Conservation (phyloP, 495 filamentous ascomycete species). For the Ascobolus immersus region DNA sequence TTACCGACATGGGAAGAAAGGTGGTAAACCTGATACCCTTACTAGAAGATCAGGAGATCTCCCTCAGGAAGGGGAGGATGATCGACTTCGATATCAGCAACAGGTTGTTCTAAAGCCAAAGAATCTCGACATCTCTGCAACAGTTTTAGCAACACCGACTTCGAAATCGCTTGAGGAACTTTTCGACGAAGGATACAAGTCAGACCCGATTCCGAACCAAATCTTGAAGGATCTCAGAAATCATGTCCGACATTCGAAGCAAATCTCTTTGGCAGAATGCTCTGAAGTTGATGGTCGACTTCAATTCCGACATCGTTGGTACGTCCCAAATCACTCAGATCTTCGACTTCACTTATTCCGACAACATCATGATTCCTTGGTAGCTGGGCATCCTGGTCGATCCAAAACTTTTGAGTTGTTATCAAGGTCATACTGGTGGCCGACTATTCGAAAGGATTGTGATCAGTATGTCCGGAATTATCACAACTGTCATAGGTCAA, state of each 20-base stretch:
- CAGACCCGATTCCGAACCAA: background rate
- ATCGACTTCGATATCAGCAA: constrained; percentile 1
- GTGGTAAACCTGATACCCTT: too few species aligned
- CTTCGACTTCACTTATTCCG: background rate
- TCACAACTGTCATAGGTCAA: background rate
- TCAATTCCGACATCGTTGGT: background rate
- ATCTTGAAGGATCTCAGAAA: background rate
- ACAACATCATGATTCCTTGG: background rate
- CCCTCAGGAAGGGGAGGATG: too few species aligned
- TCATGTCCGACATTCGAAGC: background rate
- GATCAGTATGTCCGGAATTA: background rate
- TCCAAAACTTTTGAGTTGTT: background rate
- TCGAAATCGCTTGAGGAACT: background rate
- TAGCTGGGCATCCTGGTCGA: background rate
- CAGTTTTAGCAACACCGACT: background rate
- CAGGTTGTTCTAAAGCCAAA: constrained; percentile 1
- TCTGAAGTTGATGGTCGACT: background rate
- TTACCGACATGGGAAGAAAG: too few species aligned
- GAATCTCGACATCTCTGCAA: too few species aligned
- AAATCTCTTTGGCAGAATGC: background rate
- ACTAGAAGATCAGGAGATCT: too few species aligned
- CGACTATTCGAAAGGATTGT: background rate
- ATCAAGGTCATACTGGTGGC: background rate
- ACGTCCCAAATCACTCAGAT: background rate
- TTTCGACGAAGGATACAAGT: background rate